Evolutionary conservation across 2,329 filamentous ascomycete genomes (phyloP), one percentile per base, ranked within the genome.

Genomic region (Xylariaceae sp.): DNA sequence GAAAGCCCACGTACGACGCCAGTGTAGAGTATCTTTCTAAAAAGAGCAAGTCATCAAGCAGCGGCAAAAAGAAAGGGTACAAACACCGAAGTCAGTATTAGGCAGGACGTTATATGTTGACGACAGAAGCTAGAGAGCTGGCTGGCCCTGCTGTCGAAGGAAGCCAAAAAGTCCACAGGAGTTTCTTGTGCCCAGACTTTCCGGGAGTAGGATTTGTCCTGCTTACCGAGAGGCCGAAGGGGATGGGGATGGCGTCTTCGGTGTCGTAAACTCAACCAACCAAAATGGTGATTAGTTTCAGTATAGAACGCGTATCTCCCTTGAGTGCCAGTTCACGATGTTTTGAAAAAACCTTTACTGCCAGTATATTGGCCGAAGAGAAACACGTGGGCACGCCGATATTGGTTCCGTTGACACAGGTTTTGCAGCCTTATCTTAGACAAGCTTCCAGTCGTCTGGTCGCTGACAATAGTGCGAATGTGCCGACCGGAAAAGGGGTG

Each of bases 21-120:
- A 61, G 50, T 48, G 56, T 55, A 10, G 68, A 71, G 41, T 64
- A 65, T 34, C 52, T 62, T 4, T 56, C 65, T 3, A 71, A 67
- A 59, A 72, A 67, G 57, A 34, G 61, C 13, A 71, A 69, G 58
- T 45, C 56, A 10, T 64, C 68, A 13, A 65, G 57, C 49, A 63
- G 60, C 47, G 56, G 65, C 45, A 71, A 70, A 60, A 71, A 67
- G 62, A 71, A 68, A 62, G 62, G 65, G 9, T 64, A 67, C 30
- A 70, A 66, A 59, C 65, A 64, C 45, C 67, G 69, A 48, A 57
- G 59, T 51, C 65, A 70, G 61, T 61, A 69, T 58, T 67, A 47
- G 66, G 50, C 50, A 45, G 37, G 37, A 13, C 5, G 23, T 5
- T 30, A 30, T 30, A 5, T 30, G 23, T 30, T 30, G 23, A 30